These are phyloP conservation scores for Daldinia sp. DNA, from an alignment of 2,329 filamentous ascomycete genomes.

Conservation along the genomic window DNA sequence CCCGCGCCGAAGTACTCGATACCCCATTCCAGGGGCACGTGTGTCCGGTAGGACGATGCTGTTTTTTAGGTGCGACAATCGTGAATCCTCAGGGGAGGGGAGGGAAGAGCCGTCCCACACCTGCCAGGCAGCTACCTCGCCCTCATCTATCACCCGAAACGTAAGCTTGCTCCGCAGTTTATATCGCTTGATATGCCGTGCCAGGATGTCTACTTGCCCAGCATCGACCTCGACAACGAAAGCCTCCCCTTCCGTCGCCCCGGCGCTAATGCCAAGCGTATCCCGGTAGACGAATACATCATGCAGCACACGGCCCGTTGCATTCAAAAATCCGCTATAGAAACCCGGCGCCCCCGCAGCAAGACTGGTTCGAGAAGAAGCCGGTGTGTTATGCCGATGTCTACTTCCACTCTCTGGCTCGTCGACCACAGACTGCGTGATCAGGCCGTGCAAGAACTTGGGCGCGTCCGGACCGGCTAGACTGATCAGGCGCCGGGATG, in stretches of 20 bases:
- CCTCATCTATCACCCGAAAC: constrained; percentile 70
- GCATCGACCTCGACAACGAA: constrained; percentile 88
- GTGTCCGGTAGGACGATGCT: constrained; percentile 58
- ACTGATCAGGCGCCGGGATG: constrained; percentile 80
- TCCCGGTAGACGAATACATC: constrained; percentile 90
- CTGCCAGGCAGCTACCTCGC: constrained; percentile 75
- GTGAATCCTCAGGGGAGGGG: background rate
- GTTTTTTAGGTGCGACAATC: constrained; percentile 1
- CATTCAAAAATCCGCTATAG: constrained; percentile 87
- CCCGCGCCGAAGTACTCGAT: constrained; percentile 55
- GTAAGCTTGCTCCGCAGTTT: constrained; percentile 84
- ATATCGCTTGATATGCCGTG: constrained; percentile 81
- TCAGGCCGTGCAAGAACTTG: constrained; percentile 86
- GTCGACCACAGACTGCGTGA: constrained; percentile 75
- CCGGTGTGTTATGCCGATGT: constrained; percentile 24
- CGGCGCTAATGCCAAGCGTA: constrained; percentile 44
- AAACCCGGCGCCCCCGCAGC: constrained; percentile 55
- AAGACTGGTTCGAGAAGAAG: background rate
- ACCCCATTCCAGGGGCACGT: constrained; percentile 64
- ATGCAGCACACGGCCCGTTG: constrained; percentile 82
- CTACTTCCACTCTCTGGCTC: constrained; percentile 39
- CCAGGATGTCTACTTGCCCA: constrained; percentile 66
- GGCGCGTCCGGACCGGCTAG: constrained; percentile 81
- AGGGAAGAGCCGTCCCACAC: constrained; percentile 67
- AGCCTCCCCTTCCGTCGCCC: constrained; percentile 46